Percentiles rank a stretch among this genome's conserved stretches.
Conservation (phyloP, 23 red algal species). For the Gracilaria vermiculophylla region DNA sequence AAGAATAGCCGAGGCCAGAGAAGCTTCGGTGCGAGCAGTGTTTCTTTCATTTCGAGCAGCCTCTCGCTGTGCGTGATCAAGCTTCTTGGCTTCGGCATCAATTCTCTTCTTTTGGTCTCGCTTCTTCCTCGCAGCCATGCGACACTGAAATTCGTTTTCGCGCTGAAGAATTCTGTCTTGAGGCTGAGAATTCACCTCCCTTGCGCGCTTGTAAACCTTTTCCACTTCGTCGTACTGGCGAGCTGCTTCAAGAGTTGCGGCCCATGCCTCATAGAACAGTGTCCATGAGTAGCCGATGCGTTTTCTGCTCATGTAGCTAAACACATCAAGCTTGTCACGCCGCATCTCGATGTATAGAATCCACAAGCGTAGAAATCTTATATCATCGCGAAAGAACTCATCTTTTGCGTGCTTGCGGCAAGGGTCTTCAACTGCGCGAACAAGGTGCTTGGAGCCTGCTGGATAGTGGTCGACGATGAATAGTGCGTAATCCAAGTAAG, state of each 20-base stretch:
- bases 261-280: slow-evolving; percentile 93
- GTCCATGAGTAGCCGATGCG: slow-evolving; percentile 64
- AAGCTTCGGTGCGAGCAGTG: slow-evolving; percentile 4
- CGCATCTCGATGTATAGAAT: slow-evolving; percentile 77
- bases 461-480: slow-evolving; percentile 49
- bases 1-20: background rate
- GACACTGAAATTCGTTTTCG: slow-evolving; percentile 64
- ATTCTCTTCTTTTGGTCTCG: slow-evolving; percentile 46
- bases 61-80: background rate
- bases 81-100: background rate
- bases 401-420: slow-evolving; percentile 56
- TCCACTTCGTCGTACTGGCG: slow-evolving; percentile 74
- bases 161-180: slow-evolving; percentile 64
- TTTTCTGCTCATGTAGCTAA: slow-evolving; percentile 67
- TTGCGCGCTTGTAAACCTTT: slow-evolving; percentile 47
- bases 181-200: slow-evolving; percentile 54
- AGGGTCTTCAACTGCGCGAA: slow-evolving; percentile 31
- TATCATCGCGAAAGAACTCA: slow-evolving; percentile 67
- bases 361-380: slow-evolving; percentile 80
- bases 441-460: slow-evolving; percentile 20
- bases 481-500: slow-evolving; percentile 15
- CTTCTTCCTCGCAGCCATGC: slow-evolving; percentile 75
- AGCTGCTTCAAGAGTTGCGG: slow-evolving; percentile 78
- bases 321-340: slow-evolving; percentile 72
- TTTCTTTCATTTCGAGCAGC: background rate